phyloP scores from a whole-genome alignment of 805 yeast species.

The Yarrowia alimentaria region DNA sequence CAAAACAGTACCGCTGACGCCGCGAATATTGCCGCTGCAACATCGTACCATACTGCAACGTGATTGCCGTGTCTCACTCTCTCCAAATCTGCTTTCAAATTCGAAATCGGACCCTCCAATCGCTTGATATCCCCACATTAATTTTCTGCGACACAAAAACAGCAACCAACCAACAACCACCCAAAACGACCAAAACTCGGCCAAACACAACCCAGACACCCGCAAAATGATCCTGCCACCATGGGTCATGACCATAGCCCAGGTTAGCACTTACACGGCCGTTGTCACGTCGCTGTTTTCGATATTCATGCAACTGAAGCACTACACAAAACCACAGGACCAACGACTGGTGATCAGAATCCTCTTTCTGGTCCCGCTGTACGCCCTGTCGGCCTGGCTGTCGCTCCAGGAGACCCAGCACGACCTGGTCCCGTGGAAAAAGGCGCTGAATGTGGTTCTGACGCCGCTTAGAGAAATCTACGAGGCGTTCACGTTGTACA shows the following conservation, averaged over 20 bases:
- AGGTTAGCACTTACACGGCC: conserved; percentile 38
- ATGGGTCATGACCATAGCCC: conserved; percentile 1
- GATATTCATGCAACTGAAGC: conserved; percentile 54
- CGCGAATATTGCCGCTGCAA: too few relatives aligned
- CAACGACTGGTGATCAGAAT: conserved; percentile 84
- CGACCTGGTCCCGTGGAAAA: background rate
- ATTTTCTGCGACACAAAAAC: too few relatives aligned
- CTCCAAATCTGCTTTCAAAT: too few relatives aligned
- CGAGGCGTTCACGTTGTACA: conserved; percentile 94
- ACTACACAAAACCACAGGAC: conserved; percentile 85
- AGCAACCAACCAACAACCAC: background rate
- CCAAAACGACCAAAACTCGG: too few relatives aligned
- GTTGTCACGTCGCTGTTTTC: conserved; percentile 46
- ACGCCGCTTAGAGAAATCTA: conserved; percentile 86
- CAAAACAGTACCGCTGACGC: too few relatives aligned
- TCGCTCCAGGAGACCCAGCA: conserved; percentile 50
- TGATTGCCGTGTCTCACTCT: too few relatives aligned
- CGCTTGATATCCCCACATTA: too few relatives aligned
- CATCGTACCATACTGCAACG: too few relatives aligned
- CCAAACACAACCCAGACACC: too few relatives aligned
- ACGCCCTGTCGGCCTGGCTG: conserved; percentile 66
- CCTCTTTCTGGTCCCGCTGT: conserved; percentile 63
- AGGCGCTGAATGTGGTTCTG: conserved; percentile 48
- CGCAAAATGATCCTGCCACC: background rate
- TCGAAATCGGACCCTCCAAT: too few relatives aligned